Percentiles rank a stretch among this genome's conserved stretches.
phyloP scores from a whole-genome alignment of 192 early-diverging fungal genomes.

The Coemansia javaensis region DNA sequence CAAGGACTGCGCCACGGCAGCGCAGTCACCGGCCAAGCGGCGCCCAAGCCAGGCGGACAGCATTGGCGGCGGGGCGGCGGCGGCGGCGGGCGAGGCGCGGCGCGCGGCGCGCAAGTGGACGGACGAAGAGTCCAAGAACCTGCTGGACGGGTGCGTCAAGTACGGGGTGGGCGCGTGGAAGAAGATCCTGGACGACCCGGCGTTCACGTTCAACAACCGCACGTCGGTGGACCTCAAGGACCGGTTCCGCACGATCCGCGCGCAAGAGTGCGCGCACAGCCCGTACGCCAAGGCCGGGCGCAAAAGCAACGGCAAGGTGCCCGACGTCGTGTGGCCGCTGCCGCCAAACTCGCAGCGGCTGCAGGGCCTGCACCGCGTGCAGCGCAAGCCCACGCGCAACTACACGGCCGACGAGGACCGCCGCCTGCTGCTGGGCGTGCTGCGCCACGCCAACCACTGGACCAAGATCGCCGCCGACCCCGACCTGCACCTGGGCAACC shows the following conservation, averaged over 20 bases:
- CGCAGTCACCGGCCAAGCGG: constrained; percentile 23
- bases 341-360: constrained; percentile 48
- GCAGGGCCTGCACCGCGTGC: constrained; percentile 45
- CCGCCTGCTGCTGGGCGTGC: constrained; percentile 37
- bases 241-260: constrained; percentile 48
- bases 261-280: constrained; percentile 47
- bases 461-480: constrained; percentile 47
- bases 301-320: constrained; percentile 30
- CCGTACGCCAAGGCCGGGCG: constrained; percentile 15
- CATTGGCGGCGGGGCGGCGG: not conserved
- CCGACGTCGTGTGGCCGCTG: constrained; percentile 51
- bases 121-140: constrained; percentile 40
- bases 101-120: constrained; percentile 49
- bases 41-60: constrained; percentile 23
- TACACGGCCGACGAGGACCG: constrained; percentile 49
- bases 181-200: constrained; percentile 45
- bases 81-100: constrained; percentile 13
- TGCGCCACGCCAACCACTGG: constrained; percentile 49
- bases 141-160: constrained; percentile 39
- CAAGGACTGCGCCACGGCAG: constrained; percentile 18
- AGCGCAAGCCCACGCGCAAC: constrained; percentile 50
- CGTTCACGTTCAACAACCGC: constrained; percentile 43
- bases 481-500: constrained; percentile 34
- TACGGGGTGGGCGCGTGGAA: constrained; percentile 52
- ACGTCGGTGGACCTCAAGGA: constrained; percentile 51